Percentiles rank a stretch among this genome's conserved stretches.
Conservation (phyloP, 257 asterid genomes). For the Nicotiana attenuata region DNA sequence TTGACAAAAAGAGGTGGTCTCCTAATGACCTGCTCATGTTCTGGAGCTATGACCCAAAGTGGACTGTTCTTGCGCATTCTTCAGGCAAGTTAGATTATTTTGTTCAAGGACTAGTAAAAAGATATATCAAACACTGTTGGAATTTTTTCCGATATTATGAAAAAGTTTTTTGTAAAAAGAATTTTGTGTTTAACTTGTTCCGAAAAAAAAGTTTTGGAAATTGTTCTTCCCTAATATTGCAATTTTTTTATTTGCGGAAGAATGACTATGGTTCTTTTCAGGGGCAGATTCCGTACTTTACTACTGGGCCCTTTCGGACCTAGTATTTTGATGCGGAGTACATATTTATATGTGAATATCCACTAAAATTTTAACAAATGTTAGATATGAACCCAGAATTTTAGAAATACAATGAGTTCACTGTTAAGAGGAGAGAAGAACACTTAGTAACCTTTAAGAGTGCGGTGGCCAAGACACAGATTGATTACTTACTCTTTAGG, state of each 20-base stretch:
- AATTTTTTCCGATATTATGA: not conserved
- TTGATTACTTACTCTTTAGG: no score
- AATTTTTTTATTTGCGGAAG: not conserved
- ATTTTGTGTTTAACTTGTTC: not conserved
- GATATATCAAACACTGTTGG: not conserved
- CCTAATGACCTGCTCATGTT: slow-evolving; percentile 95
- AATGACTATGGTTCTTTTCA: not conserved
- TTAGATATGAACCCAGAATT: no score
- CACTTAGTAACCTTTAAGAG: no score
- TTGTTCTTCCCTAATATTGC: not conserved
- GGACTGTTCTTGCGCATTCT: slow-evolving; percentile 72
- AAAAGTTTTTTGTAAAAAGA: not conserved
- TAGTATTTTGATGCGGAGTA: no score
- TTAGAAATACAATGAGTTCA: no score
- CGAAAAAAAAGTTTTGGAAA: not conserved
- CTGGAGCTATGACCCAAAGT: slow-evolving; percentile 98
- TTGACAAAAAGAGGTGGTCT: slow-evolving; percentile 76
- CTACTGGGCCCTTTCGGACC: no score
- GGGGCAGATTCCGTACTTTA: no score
- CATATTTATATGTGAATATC: no score
- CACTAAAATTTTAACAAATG: no score
- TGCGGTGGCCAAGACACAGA: no score
- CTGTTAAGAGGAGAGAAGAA: no score
- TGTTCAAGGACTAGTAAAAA: not conserved
- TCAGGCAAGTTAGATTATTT: slow-evolving; percentile 49